Evolutionary conservation across 192 early-diverging fungal genomes (phyloP).

Genomic region (Entrophospora sp.): DNA sequence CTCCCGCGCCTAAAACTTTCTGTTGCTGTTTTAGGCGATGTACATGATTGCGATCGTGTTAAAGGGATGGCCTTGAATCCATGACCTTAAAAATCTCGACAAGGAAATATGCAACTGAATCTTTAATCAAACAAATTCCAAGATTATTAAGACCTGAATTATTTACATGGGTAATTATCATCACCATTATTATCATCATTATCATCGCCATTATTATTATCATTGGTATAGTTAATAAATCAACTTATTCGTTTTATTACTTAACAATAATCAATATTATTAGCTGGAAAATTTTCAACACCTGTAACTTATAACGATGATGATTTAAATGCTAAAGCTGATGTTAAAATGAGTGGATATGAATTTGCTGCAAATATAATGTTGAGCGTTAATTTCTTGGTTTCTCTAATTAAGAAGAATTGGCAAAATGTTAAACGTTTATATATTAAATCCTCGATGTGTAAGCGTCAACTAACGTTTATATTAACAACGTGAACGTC

Average conservation of each 20-base stretch:
- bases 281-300: constrained; percentile 92
- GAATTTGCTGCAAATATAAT: constrained; percentile 92
- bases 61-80: constrained; percentile 83
- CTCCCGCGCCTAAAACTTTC: constrained; percentile 91
- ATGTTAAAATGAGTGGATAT: constrained; percentile 87
- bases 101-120: constrained; percentile 99
- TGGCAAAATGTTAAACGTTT: constrained; percentile 99
- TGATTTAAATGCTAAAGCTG: constrained; percentile 75
- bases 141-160: constrained; percentile 95
- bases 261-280: neutral
- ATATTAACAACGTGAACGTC: no score
- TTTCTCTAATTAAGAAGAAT: constrained; percentile 99
- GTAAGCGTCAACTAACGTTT: constrained; percentile 84
- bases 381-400: no score
- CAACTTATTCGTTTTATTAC: no score
- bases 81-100: constrained; percentile 99
- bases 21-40: constrained; percentile 93
- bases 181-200: neutral
- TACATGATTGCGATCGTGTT: constrained; percentile 91
- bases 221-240: no score
- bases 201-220: no score
- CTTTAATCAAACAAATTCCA: constrained; percentile 98
- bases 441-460: constrained; percentile 96
- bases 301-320: constrained; percentile 86
- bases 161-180: constrained; percentile 56